A percentile compares a stretch with the other conserved stretches of the same genome.
Evolutionary conservation across 2,329 filamentous ascomycete genomes (phyloP).

Genomic region (Pseudopyricularia javanii): DNA sequence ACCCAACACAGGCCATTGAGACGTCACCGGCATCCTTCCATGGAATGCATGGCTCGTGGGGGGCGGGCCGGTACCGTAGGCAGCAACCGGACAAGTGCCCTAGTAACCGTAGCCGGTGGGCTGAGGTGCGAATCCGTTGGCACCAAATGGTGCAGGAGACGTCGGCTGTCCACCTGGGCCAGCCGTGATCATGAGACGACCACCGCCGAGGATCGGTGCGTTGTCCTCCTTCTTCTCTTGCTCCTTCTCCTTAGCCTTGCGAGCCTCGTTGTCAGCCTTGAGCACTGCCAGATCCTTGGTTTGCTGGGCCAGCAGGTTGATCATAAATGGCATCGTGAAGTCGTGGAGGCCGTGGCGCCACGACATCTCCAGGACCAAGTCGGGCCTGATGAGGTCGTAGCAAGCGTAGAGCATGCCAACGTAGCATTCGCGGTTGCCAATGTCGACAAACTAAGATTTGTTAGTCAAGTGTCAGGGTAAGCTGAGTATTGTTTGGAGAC

Average conservation of each 20-base stretch:
- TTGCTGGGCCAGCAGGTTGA: constrained; percentile 91
- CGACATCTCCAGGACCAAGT: constrained; percentile 88
- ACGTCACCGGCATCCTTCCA: no score
- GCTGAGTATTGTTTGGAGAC: constrained; percentile 25
- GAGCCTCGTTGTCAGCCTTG: constrained; percentile 85
- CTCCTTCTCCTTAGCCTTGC: constrained; percentile 24
- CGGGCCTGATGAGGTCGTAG: constrained; percentile 90
- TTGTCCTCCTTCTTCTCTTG: constrained; percentile 77
- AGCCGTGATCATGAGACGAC: constrained; percentile 89
- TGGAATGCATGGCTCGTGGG: no score
- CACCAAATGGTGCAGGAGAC: constrained; percentile 61
- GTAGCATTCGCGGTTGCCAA: constrained; percentile 97
- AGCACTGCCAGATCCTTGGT: constrained; percentile 71
- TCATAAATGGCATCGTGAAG: constrained; percentile 99
- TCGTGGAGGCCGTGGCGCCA: constrained; percentile 92
- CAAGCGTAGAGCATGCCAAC: constrained; percentile 99
- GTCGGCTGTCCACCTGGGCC: constrained; percentile 49
- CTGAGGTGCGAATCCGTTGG: constrained; percentile 84
- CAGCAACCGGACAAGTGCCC: constrained; percentile 5
- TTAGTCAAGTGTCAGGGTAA: constrained; percentile 16
- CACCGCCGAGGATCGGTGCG: constrained; percentile 81
- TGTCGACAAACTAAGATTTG: constrained; percentile 75
- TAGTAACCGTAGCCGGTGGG: constrained; percentile 66
- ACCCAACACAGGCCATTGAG: no score
- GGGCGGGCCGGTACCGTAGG: neutral